phyloP scores from a whole-genome alignment of 2,329 filamentous ascomycete genomes.

The Diplodia corticola region DNA sequence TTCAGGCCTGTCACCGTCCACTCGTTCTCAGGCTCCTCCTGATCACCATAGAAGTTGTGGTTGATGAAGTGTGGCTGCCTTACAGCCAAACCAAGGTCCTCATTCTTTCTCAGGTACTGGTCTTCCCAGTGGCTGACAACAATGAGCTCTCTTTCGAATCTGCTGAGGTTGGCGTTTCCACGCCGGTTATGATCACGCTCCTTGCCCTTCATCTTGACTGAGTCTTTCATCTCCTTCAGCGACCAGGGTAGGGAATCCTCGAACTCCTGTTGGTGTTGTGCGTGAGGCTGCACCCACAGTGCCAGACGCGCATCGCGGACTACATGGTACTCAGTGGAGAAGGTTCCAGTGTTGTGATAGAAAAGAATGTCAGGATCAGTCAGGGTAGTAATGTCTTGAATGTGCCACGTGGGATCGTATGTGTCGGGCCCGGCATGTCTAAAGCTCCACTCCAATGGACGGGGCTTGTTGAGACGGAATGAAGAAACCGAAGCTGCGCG shows the following conservation, averaged over 20 bases:
- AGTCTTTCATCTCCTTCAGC: constrained; percentile 18
- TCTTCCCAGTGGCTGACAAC: constrained; percentile 17
- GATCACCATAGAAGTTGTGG: constrained; percentile 16
- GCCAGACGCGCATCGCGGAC: constrained; percentile 13
- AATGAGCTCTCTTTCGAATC: constrained; percentile 20
- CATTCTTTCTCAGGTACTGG: constrained; percentile 8
- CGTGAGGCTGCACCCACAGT: constrained; percentile 6
- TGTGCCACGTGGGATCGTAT: constrained; percentile 22
- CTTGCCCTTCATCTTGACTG: constrained; percentile 19
- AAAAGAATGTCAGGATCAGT: constrained; percentile 35
- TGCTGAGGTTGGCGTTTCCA: constrained; percentile 13
- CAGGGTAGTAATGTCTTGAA: constrained; percentile 24
- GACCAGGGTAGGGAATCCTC: constrained; percentile 18
- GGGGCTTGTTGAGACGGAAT: neutral
- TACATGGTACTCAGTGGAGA: constrained; percentile 44
- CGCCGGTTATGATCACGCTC: constrained; percentile 16
- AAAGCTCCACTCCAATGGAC: neutral
- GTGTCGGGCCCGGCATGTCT: neutral
- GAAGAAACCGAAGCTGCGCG: neutral
- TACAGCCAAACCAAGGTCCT: constrained; percentile 1
- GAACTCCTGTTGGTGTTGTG: constrained; percentile 16
- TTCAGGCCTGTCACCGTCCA: neutral
- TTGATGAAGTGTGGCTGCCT: constrained; percentile 23
- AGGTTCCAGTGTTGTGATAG: constrained; percentile 46
- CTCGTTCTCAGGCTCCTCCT: neutral